Conservation (phyloP, 108 stramenopile genomes). For the Schizochytrium sp. region DNA sequence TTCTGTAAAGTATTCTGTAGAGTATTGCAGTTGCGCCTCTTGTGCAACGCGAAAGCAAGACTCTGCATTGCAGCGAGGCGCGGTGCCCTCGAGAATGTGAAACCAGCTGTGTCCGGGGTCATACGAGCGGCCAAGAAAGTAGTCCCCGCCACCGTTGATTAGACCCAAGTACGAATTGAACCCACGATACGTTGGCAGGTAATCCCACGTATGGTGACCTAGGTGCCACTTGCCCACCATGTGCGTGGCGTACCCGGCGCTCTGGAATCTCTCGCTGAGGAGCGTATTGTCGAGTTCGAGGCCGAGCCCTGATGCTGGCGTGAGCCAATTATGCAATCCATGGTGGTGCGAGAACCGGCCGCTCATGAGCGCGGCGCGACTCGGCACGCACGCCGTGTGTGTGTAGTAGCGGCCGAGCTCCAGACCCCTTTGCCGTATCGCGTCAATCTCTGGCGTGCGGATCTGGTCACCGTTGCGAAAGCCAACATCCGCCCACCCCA, state of each 20-base stretch:
- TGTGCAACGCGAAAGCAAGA: background rate
- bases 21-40: background rate
- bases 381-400: background rate
- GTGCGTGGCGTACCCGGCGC: background rate
- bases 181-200: background rate
- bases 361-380: background rate
- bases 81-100: background rate
- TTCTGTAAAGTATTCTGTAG: background rate
- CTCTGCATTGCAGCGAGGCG: background rate
- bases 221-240: slow-evolving; percentile 8
- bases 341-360: background rate
- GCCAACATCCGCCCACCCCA: background rate
- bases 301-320: background rate
- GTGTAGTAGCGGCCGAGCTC: background rate
- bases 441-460: background rate
- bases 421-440: background rate
- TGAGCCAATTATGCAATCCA: background rate
- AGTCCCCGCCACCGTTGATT: background rate
- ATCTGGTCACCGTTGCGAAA: background rate
- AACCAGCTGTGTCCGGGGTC: background rate
- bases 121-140: background rate
- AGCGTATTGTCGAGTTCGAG: background rate
- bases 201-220: background rate
- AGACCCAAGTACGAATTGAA: background rate
- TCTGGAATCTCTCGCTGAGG: background rate